Evolutionary conservation across 1,139 yeast genomes (phyloP), one percentile per base, ranked within the genome.

Genomic region (Diutina pseudorugosa): DNA sequence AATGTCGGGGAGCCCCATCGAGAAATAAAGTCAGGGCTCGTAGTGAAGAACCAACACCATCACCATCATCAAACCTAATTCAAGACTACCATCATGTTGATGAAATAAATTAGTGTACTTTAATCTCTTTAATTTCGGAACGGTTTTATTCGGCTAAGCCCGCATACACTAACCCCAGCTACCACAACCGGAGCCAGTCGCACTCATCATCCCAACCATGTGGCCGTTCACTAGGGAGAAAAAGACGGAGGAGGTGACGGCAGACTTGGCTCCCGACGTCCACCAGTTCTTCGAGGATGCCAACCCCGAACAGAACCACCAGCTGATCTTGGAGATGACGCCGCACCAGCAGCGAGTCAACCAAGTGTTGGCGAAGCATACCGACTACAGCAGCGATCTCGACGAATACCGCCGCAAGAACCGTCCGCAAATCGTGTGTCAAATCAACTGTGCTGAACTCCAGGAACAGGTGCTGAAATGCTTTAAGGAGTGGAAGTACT

Each of bases 361-460:
- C 53, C 59, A 63, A 42, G 65, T 66, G 25, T 59, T 72, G 50
- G 56, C 59, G 21, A 56, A 57, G 19, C 58, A 58, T 53, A 53
- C 19, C 8, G 53, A 20, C 23, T 68, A 67, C 56, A 60, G 62
- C 49, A 62, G 62, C 52, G 69, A 70, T 27, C 63, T 71, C 50
- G 73, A 67, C 7, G 56, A 60, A 2, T 72, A 70, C 55, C 73
- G 73, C 56, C 63, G 59, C 43, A 55, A 62, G 25, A 68, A 71
- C 53, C 62, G 60, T 33, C 55, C 61, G 2, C 59, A 61, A 41
- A 60, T 60, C 36, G 75, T 65, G 1, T 58, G 70, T 0, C 55
- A 62, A 27, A 63, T 73, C 42, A 75, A 75, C 60, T 75, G 79
- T 56, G 67, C 77, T 2, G 78, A 74, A 56, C 57, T 74, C 19